Conservation (phyloP, 2,329 filamentous ascomycete genomes). For the Cryphonectria naterciae region DNA sequence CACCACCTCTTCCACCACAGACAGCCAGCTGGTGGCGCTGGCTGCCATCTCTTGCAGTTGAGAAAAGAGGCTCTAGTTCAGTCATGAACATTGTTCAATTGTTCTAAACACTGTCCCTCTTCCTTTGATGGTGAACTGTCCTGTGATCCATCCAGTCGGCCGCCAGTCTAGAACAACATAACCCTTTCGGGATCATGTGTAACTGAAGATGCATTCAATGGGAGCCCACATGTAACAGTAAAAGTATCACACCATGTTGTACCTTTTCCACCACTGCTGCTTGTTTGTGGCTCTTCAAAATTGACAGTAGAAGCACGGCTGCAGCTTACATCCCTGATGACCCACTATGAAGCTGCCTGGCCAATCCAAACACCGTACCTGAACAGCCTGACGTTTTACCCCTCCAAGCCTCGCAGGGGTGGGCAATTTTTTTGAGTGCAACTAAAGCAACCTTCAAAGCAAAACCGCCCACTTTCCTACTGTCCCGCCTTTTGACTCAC, state of each 20-base stretch:
- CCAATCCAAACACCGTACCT: constrained; percentile 8
- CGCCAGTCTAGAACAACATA: not conserved
- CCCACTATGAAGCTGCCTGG: constrained; percentile 6
- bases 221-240: not conserved
- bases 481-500: constrained; percentile 13
- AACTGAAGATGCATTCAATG: not conserved
- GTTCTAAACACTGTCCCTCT: not conserved
- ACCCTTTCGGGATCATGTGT: not conserved
- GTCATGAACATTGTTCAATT: constrained; percentile 17
- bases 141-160: not conserved
- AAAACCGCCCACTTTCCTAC: not conserved
- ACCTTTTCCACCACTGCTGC: not conserved
- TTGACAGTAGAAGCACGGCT: not conserved
- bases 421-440: constrained; percentile 14
- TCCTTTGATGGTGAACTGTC: not conserved
- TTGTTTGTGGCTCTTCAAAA: not conserved
- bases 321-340: constrained; percentile 4
- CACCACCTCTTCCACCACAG: constrained; percentile 9
- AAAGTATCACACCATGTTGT: not conserved
- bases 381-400: constrained; percentile 13
- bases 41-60: constrained; percentile 5
- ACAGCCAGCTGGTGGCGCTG: constrained; percentile 11
- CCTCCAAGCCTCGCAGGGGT: constrained; percentile 10
- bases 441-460: not conserved
- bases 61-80: constrained; percentile 13